Evolutionary conservation across 176 grass and related monocot genomes (phyloP), one percentile per base, ranked within the genome.

Genomic region (Juncus effusus): DNA sequence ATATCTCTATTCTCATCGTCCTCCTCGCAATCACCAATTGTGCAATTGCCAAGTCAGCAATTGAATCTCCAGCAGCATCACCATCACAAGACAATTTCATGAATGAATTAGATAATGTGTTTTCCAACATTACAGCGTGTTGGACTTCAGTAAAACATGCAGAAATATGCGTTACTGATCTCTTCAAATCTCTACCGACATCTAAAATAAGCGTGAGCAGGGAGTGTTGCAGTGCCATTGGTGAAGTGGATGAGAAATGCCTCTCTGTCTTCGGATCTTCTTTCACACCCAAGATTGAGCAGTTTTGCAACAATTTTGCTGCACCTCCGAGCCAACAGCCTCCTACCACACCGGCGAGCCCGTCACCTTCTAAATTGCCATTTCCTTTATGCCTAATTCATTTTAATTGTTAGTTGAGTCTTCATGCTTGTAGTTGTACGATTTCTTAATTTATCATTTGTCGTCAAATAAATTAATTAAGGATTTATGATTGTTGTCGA

Each of bases 251-350:
- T 28, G 52, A 54, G 16, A 68, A 53, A 16, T 68, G 65, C 28
- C n/a, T 54, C 8, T 68, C 65, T 68, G 47, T 68, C 42, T 68
- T 68, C 12, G 13, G 49, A 1, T 35, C 65, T n/a, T 68, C 11
- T 54, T 54, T 54, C 45, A 38, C 47, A 1, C 49, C 49, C 16
- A 45, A 12, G 47, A 36, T 54, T 5, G 52, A 68, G 4, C 37
- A 45, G 0, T 7, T 51, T 51, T 67, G 64, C 51, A 2, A 13
- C 51, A 16, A 13, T 4, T 64, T 51, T 4, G 45, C 10, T 11
- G 51, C 44, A 47, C 44, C 44, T 6, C 44, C 44, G 44, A 47
- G 44, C 9, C 44, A 5, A 47, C 44, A 5, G 2, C 6, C 44
- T 47, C 9, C 44, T 47, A 28, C 19, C 19, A 28, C 19, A 28